Evolutionary conservation across 1,284 basidiomycete species (phyloP).

Genomic region (Pyrrhoderma lamaoense): DNA sequence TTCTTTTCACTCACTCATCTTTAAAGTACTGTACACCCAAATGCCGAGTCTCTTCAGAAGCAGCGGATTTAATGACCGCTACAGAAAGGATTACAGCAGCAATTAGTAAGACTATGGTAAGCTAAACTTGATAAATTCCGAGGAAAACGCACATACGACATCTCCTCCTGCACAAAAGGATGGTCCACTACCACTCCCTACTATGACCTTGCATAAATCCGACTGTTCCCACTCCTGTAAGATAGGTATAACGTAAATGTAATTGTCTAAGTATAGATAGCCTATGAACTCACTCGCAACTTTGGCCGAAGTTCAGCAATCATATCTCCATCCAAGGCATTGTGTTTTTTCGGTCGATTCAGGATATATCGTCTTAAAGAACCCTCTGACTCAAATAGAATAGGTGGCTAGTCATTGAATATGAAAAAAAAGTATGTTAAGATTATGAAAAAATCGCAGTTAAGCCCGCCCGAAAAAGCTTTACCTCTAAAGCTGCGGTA

Average conservation of each 20-base stretch:
- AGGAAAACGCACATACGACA: conserved; percentile 60
- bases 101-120: conserved; percentile 7
- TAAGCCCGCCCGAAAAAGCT: too few species aligned
- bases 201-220: conserved; percentile 67
- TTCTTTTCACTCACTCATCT: conserved; percentile 59
- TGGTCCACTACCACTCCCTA: conserved; percentile 71
- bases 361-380: conserved; percentile 65
- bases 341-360: conserved; percentile 80
- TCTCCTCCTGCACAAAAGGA: conserved; percentile 97
- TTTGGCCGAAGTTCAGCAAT: conserved; percentile 64
- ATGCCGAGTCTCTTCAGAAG: conserved; percentile 42
- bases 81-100: conserved; percentile 10
- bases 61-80: conserved; percentile 53
- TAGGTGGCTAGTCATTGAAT: conserved; percentile 36
- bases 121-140: conserved; percentile 15
- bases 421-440: background rate
- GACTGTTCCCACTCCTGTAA: conserved; percentile 74
- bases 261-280: background rate
- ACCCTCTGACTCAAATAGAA: conserved; percentile 64
- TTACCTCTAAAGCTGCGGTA: conserved; percentile 11
- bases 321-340: conserved; percentile 85
- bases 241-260: background rate
- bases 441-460: background rate
- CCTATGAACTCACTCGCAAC: conserved; percentile 51
- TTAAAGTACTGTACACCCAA: conserved; percentile 83